A percentile compares a stretch with the other conserved stretches of the same genome.
Conservation (phyloP, 768 basidiomycete species). For the Pleurotus ostreatus region DNA sequence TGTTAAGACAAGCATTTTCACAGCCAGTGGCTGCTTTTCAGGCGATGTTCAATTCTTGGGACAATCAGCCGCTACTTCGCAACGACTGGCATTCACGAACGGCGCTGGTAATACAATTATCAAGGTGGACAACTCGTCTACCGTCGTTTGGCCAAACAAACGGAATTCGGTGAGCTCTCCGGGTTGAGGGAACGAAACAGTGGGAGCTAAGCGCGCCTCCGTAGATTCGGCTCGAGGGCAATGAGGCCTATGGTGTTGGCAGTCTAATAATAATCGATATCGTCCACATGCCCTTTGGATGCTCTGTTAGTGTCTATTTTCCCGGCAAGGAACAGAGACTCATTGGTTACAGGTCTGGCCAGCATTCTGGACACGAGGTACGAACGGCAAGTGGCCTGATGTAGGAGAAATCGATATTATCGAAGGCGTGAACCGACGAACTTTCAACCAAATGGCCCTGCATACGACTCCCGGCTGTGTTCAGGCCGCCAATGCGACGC, state of each 20-base stretch:
- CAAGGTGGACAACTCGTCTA: conserved; percentile 68
- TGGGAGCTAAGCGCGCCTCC: neutral
- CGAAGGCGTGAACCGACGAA: conserved; percentile 76
- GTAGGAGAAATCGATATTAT: conserved; percentile 62
- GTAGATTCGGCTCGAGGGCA: conserved; percentile 42
- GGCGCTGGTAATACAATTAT: conserved; percentile 61
- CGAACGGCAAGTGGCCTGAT: conserved; percentile 36
- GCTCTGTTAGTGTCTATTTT: conserved; percentile 35
- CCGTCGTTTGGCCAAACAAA: conserved; percentile 45
- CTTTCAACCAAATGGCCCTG: conserved; percentile 72
- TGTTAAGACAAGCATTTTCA: neutral
- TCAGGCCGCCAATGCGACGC: conserved; percentile 28
- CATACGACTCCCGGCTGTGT: conserved; percentile 55
- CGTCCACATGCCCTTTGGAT: conserved; percentile 46
- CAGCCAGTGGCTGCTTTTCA: conserved; percentile 16
- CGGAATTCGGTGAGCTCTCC: conserved; percentile 51
- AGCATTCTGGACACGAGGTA: conserved; percentile 43
- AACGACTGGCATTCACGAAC: conserved; percentile 58
- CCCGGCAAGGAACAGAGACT: neutral
- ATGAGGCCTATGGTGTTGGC: conserved; percentile 38
- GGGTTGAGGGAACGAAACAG: no score
- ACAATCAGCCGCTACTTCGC: conserved; percentile 37
- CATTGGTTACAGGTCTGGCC: conserved; percentile 37
- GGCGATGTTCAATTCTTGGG: conserved; percentile 65
- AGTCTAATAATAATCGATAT: conserved; percentile 42